Base-by-base conservation (phyloP, 495 filamentous ascomycete species). In the Xylona heveae region DNA sequence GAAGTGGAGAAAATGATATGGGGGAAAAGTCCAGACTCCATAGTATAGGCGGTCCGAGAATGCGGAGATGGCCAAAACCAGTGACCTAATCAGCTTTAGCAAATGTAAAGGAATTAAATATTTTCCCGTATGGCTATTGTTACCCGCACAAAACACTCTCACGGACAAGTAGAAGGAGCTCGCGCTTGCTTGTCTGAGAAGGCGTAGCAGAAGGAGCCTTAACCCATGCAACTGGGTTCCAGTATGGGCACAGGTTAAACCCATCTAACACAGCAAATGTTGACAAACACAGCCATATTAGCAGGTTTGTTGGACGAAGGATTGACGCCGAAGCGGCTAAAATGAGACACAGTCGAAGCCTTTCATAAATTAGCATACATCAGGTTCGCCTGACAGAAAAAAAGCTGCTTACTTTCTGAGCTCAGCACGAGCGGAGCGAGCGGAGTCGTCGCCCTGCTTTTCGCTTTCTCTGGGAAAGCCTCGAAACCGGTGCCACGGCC, bases 1-100 rank as follows among this genome's bases (percentile, higher is more conserved):
- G 64, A 92, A 91, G 48, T 90, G 69, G 15, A 95, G 60, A 58
- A 83, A 99, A 29, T 71, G 69, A 33, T 90, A 60, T 0, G 85
- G 81, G 16, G 88, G 88, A 38, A 99, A 82, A 3, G 80, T 78
- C 82, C 82, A 94, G 34, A 64, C 50, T 18, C 72, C 71, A 40
- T 90, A 99, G 52, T 82, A 95, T 5, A 72, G 53, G 28, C 74
- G 68, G 47, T 99, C 88, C 5, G 69, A 59, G n/a, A 71, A 31
- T 9, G 64, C 42, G 6, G 80, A 81, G 12, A 76, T 15, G 23
- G 57, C 53, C 4, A 92, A 55, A 9, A 74, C 61, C 2, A 56
- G 31, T 5, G 55, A 54, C 17, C 68, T 74, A 44, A 24, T 28
- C 12, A 24, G 10, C 21, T 26, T 33, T n/a, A n/a, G n/a, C n/a